Base-by-base conservation (phyloP, 139 green algal species). In the Diplosphaera chodatii region DNA sequence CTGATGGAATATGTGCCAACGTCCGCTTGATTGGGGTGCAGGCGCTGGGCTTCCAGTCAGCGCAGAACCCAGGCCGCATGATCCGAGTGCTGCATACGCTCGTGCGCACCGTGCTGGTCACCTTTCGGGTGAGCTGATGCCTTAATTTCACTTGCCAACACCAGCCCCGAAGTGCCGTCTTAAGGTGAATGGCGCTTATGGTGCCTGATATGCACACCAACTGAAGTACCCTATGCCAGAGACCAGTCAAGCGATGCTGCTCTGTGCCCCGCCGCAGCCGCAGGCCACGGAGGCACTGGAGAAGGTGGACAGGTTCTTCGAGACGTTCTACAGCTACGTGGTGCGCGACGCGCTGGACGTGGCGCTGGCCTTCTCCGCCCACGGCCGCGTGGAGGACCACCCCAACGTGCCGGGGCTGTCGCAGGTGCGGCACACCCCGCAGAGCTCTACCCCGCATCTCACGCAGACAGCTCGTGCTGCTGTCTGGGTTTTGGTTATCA, bases 61-160 rank as follows among this genome's bases (percentile, higher is more conserved):
- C 66, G 0, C 68, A 91, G 0, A 78, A 84, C 2, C 89, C 89
- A 21, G 78, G 80, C 4, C 73, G 86, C 22, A 74, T 82, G 32
- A 76, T 91, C 32, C 72, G 84, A 28, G 76, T 92, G 64, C 74
- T 85, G 20, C 84, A 92, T 40, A 84, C 84, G 0, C 64, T 91
- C 23, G 34, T 74, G 0, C 74, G 82, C 23, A 80, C 82, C 28
- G 68, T 82, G 29, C 67, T 83, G 28, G 37, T 83, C 37, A 86
- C 85, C 33, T 84, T 92, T 67, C 77, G 82, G 77, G 66, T 76
- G 70, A 27, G 63, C 25, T 16, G 32, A 10, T 72, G 66, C 15
- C 29, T 32, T 32, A 59, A 32, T n/a, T n/a, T n/a, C n/a, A n/a
- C n/a, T n/a, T n/a, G n/a, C n/a, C n/a, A n/a, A n/a, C n/a, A n/a